Evolutionary conservation across 176 grass and related monocot genomes (phyloP), one percentile per base, ranked within the genome.

Genomic region (Tillandsia fasciculata): DNA sequence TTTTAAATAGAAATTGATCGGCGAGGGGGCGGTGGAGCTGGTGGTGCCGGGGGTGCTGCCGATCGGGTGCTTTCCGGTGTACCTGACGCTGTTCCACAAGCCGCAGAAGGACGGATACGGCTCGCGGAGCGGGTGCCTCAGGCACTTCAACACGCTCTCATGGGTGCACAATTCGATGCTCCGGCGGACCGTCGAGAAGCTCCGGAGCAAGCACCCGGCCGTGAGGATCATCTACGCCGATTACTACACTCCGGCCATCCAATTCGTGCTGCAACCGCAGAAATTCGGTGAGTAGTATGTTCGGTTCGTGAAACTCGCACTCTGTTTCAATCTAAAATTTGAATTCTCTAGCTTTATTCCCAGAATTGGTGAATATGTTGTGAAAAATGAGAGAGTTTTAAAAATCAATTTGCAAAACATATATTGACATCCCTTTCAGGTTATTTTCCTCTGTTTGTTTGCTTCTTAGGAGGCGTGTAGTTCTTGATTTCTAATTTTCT

Each of bases 181-280:
- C 10, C 83, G 80, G 69, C 74, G 83, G 13, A 82, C 82, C 71
- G 72, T 96, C 24, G 53, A 14, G 10, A 50, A 69, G 75, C 89
- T 96, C 72, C 83, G 87, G 10, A 1, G 3, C 1, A 89, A 67
- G 78, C 69, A 96, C 80, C 68, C 83, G 13, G 78, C 5, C 17
- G 84, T 84, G 5, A 90, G 93, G 74, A 87, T 96, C 72, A 77
- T 89, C 11, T 96, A 96, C 73, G 93, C 79, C 12, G 89, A 96
- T 74, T 96, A 87, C 76, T 96, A 90, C 73, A 92, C 81, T 2
- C 86, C 93, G 0, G 64, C 84, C 50, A 74, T 92, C 64, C 88
- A 87, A 61, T 96, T 96, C 76, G 56, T 89, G 11, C 83, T 89
- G 33, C 80, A 87, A 74, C 76, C 86, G 42, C 69, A 82, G 76